Conservation (phyloP, 192 early-diverging fungal genomes). For the Physocladia obscura region DNA sequence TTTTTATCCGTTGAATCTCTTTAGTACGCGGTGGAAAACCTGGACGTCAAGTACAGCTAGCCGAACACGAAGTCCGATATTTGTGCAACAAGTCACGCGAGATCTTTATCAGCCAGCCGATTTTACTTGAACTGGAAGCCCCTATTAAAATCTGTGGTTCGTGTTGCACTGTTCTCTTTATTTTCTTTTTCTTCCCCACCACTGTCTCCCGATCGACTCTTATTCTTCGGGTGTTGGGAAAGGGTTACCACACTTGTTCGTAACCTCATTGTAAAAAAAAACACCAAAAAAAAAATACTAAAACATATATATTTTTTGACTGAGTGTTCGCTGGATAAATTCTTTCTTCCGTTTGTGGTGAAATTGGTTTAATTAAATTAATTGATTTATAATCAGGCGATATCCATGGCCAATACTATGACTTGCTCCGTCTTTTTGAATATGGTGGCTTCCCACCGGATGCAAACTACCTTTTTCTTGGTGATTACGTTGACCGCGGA, state of each 20-base stretch:
- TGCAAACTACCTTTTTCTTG: conserved; percentile 94
- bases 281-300: background rate
- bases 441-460: conserved; percentile 95
- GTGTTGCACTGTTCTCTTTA: conserved; percentile 2
- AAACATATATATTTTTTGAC: too few relatives aligned
- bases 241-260: too few relatives aligned
- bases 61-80: conserved; percentile 92
- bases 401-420: conserved; percentile 97
- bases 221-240: background rate
- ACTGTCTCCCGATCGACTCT: too few relatives aligned
- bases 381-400: conserved; percentile 49
- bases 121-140: conserved; percentile 88
- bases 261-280: background rate
- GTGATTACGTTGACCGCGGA: conserved; percentile 97
- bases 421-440: conserved; percentile 91
- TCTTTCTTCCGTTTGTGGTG: too few relatives aligned
- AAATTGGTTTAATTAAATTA: background rate
- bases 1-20: background rate
- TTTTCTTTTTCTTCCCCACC: background rate
- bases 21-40: conserved; percentile 92
- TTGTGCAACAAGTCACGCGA: conserved; percentile 92
- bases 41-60: conserved; percentile 93
- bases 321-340: too few relatives aligned
- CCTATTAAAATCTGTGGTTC: conserved; percentile 95
- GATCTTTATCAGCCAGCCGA: conserved; percentile 91